Evolutionary conservation across 192 early-diverging fungal species (phyloP).

Genomic region (Neocallimastix lanati): DNA sequence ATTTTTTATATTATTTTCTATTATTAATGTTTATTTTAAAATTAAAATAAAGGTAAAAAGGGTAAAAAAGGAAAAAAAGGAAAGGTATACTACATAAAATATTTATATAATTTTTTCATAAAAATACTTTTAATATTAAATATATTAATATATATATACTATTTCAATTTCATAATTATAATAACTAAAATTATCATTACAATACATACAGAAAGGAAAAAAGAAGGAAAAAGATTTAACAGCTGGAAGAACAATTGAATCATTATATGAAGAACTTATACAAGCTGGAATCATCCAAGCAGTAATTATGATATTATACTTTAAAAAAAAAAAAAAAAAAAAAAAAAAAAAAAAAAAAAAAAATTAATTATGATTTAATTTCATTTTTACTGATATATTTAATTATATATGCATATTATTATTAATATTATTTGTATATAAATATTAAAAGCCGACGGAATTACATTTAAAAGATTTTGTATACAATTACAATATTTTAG

Average conservation of each 20-base stretch:
- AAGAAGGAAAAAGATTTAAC: constrained; percentile 50
- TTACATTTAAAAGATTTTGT: constrained; percentile 12
- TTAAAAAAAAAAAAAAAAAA: no score
- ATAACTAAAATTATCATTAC: no score
- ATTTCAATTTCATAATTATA: no score
- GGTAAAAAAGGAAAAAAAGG: constrained; percentile 28
- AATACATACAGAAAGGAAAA: constrained; percentile 27
- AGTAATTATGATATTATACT: no score
- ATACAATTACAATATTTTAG: constrained; percentile 23
- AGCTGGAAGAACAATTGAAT: constrained; percentile 37
- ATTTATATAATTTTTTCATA: no score
- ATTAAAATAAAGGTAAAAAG: constrained; percentile 5
- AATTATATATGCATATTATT: no score
- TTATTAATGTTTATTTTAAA: no score
- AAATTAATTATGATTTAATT: no score
- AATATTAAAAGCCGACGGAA: constrained; percentile 2
- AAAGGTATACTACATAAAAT: constrained; percentile 19
- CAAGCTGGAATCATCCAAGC: constrained; percentile 30
- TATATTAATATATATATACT: not conserved
- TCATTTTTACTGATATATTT: no score
- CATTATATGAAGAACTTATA: constrained; percentile 31
- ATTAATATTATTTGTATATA: not conserved
- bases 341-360: no score
- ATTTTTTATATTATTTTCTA: no score
- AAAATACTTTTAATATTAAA: not conserved